Evolutionary conservation across 2,329 filamentous ascomycete species (phyloP), one percentile per base, ranked within the genome.

Genomic region (Colletotrichum sp.): DNA sequence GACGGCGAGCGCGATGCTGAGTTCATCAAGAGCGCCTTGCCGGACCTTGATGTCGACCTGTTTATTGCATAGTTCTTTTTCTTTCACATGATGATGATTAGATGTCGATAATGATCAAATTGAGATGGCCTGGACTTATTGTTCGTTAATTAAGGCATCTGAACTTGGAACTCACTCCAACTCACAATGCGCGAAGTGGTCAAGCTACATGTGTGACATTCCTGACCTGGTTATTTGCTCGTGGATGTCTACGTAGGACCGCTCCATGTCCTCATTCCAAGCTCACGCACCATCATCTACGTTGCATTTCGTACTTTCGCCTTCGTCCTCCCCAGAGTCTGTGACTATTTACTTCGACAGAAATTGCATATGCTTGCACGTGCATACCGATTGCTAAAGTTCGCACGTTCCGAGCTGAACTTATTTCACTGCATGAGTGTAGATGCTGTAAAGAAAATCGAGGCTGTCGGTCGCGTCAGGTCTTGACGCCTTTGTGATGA

Each of bases 1-100:
- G 39, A 57, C 36, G 30, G 12, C n/a, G 13, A 13, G 28, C 49
- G 21, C 39, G 34, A 63, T 32, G 28, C 21, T 66, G 8, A n/a
- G 60, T 57, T 28, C 21, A 21, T 49, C 24, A 30, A 28, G 8
- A 66, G 68, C 39, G 36, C 21, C n/a, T 57, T 3, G 24, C 21
- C 28, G 18, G 24, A 44, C 44, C 57, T 15, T 8, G 32, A 36
- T 30, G 44, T 67, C 26, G 26, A 30, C 24, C 26, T 59, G 55
- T 26, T 59, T 52, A 59, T 67, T 67, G 68, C 44, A 66, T 39
- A 36, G 60, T 71, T 49, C 63, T 15, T 36, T 32, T 71, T 49
- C 63, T 16, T 36, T 32, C 39, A 30, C 30, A 71, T 71, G 68
- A 71, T 71, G 16, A 71, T 34, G 68, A 71, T 66, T 52, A 36